Conservation (phyloP, 768 basidiomycete species). For the Boletus subcaerulescens region DNA sequence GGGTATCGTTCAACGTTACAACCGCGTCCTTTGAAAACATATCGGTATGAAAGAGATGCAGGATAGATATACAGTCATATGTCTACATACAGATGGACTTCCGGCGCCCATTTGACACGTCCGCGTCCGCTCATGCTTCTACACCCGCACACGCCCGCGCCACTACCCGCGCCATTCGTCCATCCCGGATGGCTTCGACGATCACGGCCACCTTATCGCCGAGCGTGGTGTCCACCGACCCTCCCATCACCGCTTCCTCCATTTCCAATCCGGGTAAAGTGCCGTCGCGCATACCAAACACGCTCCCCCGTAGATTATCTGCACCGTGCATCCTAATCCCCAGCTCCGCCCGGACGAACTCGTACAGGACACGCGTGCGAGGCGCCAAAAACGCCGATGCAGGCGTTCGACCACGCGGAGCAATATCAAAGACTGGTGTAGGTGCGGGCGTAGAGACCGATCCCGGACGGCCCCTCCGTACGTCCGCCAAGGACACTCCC, state of each 20-base stretch:
- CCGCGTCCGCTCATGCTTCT: constrained; percentile 6
- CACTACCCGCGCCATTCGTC: constrained; percentile 59
- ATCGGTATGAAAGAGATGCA: too few relatives aligned
- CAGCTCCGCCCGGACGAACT: constrained; percentile 67
- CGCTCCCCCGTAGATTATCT: constrained; percentile 63
- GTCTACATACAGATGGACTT: too few relatives aligned
- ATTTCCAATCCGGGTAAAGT: constrained; percentile 41
- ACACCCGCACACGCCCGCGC: constrained; percentile 44
- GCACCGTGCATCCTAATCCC: constrained; percentile 81
- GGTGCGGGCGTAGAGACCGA: constrained; percentile 16
- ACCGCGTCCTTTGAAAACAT: too few relatives aligned
- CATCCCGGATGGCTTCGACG: constrained; percentile 77
- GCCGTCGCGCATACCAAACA: constrained; percentile 46
- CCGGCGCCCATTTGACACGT: too few relatives aligned
- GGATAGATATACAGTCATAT: too few relatives aligned
- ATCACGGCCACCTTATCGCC: constrained; percentile 74
- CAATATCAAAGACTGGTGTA: constrained; percentile 40
- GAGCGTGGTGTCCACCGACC: constrained; percentile 46
- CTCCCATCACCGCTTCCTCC: constrained; percentile 37
- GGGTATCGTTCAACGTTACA: too few relatives aligned
- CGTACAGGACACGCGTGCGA: constrained; percentile 65
- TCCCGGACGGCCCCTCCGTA: constrained; percentile 11
- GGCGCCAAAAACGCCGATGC: constrained; percentile 56
- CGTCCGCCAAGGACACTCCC: constrained; percentile 21
- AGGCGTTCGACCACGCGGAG: constrained; percentile 56